Base-by-base conservation (phyloP, 2,329 filamentous ascomycete species). In the Beauveria sp. region DNA sequence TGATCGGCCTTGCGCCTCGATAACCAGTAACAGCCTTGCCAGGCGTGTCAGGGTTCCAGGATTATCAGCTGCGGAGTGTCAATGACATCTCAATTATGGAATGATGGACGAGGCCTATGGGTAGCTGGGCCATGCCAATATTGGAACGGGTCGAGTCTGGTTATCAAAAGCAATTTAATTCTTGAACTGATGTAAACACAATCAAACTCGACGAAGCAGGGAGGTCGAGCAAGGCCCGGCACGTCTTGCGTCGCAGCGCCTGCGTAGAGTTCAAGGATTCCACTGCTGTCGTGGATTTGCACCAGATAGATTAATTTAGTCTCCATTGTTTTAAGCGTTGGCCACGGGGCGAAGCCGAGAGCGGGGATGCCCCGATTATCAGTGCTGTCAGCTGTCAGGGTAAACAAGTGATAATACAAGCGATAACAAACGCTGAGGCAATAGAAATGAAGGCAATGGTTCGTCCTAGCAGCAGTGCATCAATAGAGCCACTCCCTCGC, bases 401-500 rank as follows among this genome's bases (percentile, higher is more conserved):
- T 43, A 3, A 37, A 37, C 22, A 10, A 37, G 40, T 22, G 53
- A 22, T 26, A 20, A 41, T 37, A 37, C 34, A 46, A 48, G 10
- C 14, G 28, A 16, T 44, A 28, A 37, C 34, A 37, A 51, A 37
- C 18, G 22, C 7, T 37, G 18, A 41, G 22, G 30, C 18, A 30
- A 10, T 40, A 22, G 20, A n/a, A 46, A 46, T 46, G n/a, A 47
- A 14, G 28, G 37, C 18, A 52, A 52, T 52, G 22, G 48, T 53
- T 59, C 56, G 48, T 59, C 56, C 28, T 9, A 46, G 48, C 24
- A 52, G 30, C 24, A 16, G 37, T 6, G 37, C 10, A 16, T 37
- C 26, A 53, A 53, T 37, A 53, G 55, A 53, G 46, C 3, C 46
- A 58, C 55, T 58, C 55, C 55, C 34, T 58, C 34, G 46, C n/a